These are phyloP conservation scores for Astragalus glycyphyllos DNA, from an alignment of 306 rosid species.

Conservation along the genomic window DNA sequence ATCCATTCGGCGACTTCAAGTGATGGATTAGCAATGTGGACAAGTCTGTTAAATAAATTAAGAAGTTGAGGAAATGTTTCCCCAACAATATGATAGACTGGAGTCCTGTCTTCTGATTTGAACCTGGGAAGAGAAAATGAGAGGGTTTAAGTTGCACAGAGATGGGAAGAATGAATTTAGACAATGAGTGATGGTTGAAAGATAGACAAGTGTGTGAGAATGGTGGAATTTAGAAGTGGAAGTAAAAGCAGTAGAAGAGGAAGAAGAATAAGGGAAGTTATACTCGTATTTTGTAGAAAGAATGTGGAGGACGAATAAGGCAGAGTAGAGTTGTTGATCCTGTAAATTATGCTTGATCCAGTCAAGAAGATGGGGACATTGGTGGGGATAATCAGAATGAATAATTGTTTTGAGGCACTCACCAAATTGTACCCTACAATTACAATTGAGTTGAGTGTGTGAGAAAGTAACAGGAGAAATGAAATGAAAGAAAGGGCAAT, in stretches of 20 bases:
- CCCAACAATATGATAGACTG: constrained; percentile 68
- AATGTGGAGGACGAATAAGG: constrained; percentile 82
- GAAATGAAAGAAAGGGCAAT: no score
- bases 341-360: constrained; percentile 88
- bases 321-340: constrained; percentile 78
- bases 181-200: neutral
- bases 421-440: constrained; percentile 79
- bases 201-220: neutral
- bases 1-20: constrained; percentile 80
- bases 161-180: neutral
- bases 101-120: constrained; percentile 89
- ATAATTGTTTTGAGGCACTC: constrained; percentile 91
- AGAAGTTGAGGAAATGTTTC: constrained; percentile 90
- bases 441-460: no score
- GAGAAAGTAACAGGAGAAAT: no score
- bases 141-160: neutral
- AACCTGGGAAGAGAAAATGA: constrained; percentile 56
- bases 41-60: constrained; percentile 70
- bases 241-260: neutral
- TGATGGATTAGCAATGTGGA: constrained; percentile 72
- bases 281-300: constrained; percentile 95
- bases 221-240: neutral
- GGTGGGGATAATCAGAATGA: constrained; percentile 86
- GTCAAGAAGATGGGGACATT: constrained; percentile 80
- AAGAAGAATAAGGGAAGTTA: neutral